Evolutionary conservation across 2,329 filamentous ascomycete genomes (phyloP), one percentile per base, ranked within the genome.

Genomic region (Beauveria medogensis): DNA sequence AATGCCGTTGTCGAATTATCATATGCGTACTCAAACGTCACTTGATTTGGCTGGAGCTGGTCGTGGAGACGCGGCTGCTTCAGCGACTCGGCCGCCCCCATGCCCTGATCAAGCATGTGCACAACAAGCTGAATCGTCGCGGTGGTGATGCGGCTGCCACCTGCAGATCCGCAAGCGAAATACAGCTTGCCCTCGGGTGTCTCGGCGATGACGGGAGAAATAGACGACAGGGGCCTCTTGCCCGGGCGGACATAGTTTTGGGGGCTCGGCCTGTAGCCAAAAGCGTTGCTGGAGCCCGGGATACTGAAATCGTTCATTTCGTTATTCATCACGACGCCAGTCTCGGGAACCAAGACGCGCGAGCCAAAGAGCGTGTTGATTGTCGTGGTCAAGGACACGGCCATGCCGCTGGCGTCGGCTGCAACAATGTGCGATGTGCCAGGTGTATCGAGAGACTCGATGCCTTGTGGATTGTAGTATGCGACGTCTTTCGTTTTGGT

Each of bases 101-200:
- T 75, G 3, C 74, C 74, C 41, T 82, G 81, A 65, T 95, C 91
- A 0, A 97, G 75, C 0, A 92, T 81, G 66, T 92, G 82, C 69
- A 90, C 85, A 4, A 92, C 76, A 60, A 86, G 88, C 72, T 94
- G 91, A n/a, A 92, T 81, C 0, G 88, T 93, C 0, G 90, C 78
- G 0, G 91, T 95, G 68, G 91, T 93, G 72, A 96, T 96, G 3
- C 90, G 81, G 47, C 87, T 91, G 0, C 92, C 92, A 1, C 92
- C 92, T 0, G 92, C 91, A 0, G 90, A 85, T 3, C 91, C 91
- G 0, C 89, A 84, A 20, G 87, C 79, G 63, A 92, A 82, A 69
- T 88, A 90, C 0, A 96, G 78, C 2, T 78, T 81, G 0, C 86
- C 83, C 61, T 92, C 85, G 1, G 82, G 74, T 30, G 84, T 80